Conservation (phyloP, 805 yeast genomes). For the Huiozyma sinensis region DNA sequence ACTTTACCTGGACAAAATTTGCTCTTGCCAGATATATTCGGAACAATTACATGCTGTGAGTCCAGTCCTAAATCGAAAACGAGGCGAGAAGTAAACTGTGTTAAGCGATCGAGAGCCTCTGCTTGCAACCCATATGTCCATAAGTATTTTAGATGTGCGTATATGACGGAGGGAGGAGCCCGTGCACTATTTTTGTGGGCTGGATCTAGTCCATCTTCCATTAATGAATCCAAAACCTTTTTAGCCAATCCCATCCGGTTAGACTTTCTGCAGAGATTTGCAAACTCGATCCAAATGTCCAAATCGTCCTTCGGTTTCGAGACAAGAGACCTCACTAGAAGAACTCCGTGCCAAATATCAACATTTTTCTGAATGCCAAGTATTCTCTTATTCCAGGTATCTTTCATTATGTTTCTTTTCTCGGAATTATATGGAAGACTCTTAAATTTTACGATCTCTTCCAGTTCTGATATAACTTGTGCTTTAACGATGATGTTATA, state of each 20-base stretch:
- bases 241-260: conserved; percentile 90
- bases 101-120: conserved; percentile 76
- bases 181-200: conserved; percentile 45
- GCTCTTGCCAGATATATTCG: conserved; percentile 60
- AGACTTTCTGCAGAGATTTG: conserved; percentile 88
- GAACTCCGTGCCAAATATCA: conserved; percentile 96
- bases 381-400: conserved; percentile 89
- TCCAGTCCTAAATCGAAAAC: conserved; percentile 80
- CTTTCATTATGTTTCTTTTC: conserved; percentile 64
- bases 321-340: conserved; percentile 85
- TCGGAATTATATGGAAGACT: conserved; percentile 75
- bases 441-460: conserved; percentile 87
- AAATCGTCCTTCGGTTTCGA: conserved; percentile 92
- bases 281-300: conserved; percentile 98
- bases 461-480: conserved; percentile 93
- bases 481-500: conserved; percentile 94
- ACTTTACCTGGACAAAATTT: conserved; percentile 46
- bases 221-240: conserved; percentile 68
- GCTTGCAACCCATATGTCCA: conserved; percentile 90
- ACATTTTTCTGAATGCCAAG: conserved; percentile 94
- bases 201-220: conserved; percentile 61
- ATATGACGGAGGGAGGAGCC: conserved; percentile 94
- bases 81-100: conserved; percentile 85
- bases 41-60: conserved; percentile 78
- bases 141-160: conserved; percentile 91